Conservation (phyloP, 768 basidiomycete genomes). For the Grammothele lineata region DNA sequence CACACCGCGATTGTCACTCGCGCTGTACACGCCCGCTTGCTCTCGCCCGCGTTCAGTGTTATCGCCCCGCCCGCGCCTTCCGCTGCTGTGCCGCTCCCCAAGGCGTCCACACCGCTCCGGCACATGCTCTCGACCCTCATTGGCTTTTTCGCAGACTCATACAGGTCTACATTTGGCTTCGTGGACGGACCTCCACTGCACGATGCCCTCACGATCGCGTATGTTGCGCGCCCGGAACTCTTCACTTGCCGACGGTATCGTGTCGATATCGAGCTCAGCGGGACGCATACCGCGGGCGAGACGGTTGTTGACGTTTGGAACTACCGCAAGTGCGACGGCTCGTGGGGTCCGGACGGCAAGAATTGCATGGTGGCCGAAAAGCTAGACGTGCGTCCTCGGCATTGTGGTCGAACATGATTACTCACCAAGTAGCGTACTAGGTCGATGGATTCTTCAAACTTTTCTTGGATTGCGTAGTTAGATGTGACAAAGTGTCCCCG, state of each 20-base stretch:
- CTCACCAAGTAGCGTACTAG: no score
- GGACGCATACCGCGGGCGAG: slow-evolving; percentile 64
- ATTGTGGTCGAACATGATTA: not conserved
- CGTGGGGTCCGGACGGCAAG: slow-evolving; percentile 70
- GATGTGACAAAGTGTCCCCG: slow-evolving; percentile 58
- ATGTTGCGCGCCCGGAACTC: slow-evolving; percentile 62
- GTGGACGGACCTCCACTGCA: slow-evolving; percentile 84
- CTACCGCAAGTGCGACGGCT: slow-evolving; percentile 52
- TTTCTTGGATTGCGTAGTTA: slow-evolving; percentile 53
- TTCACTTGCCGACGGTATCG: slow-evolving; percentile 62
- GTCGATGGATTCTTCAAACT: slow-evolving; percentile 61
- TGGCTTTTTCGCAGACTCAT: slow-evolving; percentile 66
- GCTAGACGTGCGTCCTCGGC: slow-evolving; percentile 51
- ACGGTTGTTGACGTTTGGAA: slow-evolving; percentile 79
- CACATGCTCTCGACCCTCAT: slow-evolving; percentile 73
- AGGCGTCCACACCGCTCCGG: slow-evolving; percentile 47
- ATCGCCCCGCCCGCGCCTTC: no score
- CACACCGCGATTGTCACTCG: slow-evolving; percentile 77
- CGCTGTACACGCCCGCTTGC: slow-evolving; percentile 47
- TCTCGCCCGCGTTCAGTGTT: slow-evolving; percentile 24
- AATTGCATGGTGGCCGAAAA: slow-evolving; percentile 71
- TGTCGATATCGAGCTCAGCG: slow-evolving; percentile 78
- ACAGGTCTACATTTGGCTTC: slow-evolving; percentile 77
- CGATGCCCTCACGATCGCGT: slow-evolving; percentile 79
- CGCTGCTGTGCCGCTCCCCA: slow-evolving; percentile 11